Evolutionary conservation across 768 basidiomycete genomes (phyloP).

Genomic region (Nidularia sp.): DNA sequence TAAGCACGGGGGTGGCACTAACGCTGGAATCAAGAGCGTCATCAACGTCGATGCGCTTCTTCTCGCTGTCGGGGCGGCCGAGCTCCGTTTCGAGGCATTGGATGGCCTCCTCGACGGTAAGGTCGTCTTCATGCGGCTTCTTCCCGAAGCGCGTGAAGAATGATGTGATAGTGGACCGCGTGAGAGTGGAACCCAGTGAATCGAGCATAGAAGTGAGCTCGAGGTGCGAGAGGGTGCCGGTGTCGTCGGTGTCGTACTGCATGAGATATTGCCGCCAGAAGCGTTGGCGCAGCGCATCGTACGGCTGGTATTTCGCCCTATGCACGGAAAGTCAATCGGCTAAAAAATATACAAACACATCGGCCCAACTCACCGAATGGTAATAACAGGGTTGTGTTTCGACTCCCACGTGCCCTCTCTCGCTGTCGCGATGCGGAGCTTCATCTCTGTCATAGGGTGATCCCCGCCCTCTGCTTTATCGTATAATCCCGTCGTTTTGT

Average conservation of each 20-base stretch:
- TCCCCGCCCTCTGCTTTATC: slow-evolving; percentile 48
- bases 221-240: slow-evolving; percentile 65
- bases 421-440: slow-evolving; percentile 54
- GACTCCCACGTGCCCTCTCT: slow-evolving; percentile 71
- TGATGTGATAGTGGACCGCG: slow-evolving; percentile 66
- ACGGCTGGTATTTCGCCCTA: slow-evolving; percentile 94
- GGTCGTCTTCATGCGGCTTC: slow-evolving; percentile 58
- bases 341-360: not conserved
- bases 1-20: slow-evolving; percentile 48
- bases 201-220: slow-evolving; percentile 96
- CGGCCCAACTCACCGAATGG: slow-evolving; percentile 46
- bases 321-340: not conserved
- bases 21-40: slow-evolving; percentile 44
- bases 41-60: slow-evolving; percentile 55
- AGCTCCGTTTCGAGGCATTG: slow-evolving; percentile 84
- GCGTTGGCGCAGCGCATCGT: slow-evolving; percentile 82
- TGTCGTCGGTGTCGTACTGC: slow-evolving; percentile 90
- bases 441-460: slow-evolving; percentile 71
- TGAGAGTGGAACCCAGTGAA: slow-evolving; percentile 92
- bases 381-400: slow-evolving; percentile 65
- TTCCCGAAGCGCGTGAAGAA: slow-evolving; percentile 79
- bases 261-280: slow-evolving; percentile 89
- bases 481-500: slow-evolving; percentile 53
- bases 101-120: slow-evolving; percentile 79
- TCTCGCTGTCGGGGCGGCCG: slow-evolving; percentile 66